Evolutionary conservation across 768 basidiomycete species (phyloP).

Genomic region (Agaricus subrufescens): DNA sequence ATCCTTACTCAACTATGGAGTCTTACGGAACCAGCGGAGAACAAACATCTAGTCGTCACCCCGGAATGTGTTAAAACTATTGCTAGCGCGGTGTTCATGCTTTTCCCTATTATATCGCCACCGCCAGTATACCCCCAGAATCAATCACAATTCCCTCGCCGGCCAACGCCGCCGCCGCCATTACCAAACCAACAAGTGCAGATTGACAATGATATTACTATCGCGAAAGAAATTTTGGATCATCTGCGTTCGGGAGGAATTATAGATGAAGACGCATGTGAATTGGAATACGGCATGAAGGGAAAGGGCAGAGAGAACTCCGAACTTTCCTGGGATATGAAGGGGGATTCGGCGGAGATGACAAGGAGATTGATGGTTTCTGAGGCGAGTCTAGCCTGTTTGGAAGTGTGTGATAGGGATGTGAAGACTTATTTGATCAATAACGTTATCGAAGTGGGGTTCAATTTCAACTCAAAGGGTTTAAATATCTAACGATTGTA

Average conservation of each 20-base stretch:
- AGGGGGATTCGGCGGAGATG: conserved; percentile 25
- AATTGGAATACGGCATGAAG: conserved; percentile 40
- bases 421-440: conserved; percentile 25
- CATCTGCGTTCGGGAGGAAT: conserved; percentile 43
- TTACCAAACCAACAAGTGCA: neutral
- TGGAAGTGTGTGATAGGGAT: conserved; percentile 42
- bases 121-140: neutral
- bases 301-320: conserved; percentile 15
- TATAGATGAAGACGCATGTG: conserved; percentile 39
- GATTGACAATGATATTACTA: conserved; percentile 26
- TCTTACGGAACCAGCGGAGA: conserved; percentile 39
- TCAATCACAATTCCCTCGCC: neutral
- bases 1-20: conserved; percentile 46
- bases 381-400: conserved; percentile 45
- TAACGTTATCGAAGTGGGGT: neutral
- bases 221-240: conserved; percentile 38
- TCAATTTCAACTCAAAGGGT: no score
- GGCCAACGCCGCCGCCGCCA: no score
- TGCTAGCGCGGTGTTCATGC: conserved; percentile 44
- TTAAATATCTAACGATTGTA: neutral
- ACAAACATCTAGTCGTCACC: conserved; percentile 34
- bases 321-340: conserved; percentile 20
- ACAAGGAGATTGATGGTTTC: conserved; percentile 35
- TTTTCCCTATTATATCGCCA: conserved; percentile 36
- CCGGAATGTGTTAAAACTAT: conserved; percentile 48